Percentiles rank a stretch among this genome's conserved stretches.
Conservation (phyloP, 2,329 filamentous ascomycete species). For the Aureobasidium zeae region DNA sequence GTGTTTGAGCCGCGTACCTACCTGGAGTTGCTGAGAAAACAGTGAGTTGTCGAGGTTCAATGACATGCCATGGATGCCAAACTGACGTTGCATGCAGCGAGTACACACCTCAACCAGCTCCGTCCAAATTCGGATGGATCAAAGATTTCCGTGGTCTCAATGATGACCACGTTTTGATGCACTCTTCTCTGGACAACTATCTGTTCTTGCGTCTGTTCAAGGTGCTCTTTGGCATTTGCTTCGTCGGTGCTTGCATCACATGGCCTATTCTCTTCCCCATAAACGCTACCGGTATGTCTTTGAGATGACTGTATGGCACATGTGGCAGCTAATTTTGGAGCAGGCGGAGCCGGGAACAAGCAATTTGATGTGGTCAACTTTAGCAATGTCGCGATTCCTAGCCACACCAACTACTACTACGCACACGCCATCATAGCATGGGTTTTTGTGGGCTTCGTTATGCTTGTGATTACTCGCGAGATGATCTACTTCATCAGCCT, state of each 20-base stretch:
- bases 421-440: slow-evolving; percentile 36
- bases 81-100: no score
- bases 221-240: slow-evolving; percentile 34
- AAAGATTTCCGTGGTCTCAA: slow-evolving; percentile 35
- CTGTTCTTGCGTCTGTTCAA: slow-evolving; percentile 41
- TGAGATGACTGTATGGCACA: background rate
- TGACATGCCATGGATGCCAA: no score
- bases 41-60: slow-evolving; percentile 25
- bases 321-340: background rate
- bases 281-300: slow-evolving; percentile 47
- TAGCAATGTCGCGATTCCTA: slow-evolving; percentile 29
- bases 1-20: slow-evolving; percentile 39
- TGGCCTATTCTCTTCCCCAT: slow-evolving; percentile 41
- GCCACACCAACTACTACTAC: slow-evolving; percentile 42
- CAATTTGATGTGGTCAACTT: slow-evolving; percentile 28
- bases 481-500: slow-evolving; percentile 40
- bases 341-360: slow-evolving; percentile 46
- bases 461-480: slow-evolving; percentile 66
- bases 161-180: slow-evolving; percentile 39
- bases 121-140: slow-evolving; percentile 39
- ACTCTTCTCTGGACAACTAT: slow-evolving; percentile 41
- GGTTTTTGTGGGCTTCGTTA: slow-evolving; percentile 55
- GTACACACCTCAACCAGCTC: slow-evolving; percentile 33
- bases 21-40: slow-evolving; percentile 33
- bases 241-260: slow-evolving; percentile 36